Evolutionary conservation across 139 green algal genomes (phyloP).

Genomic region (Pseudopediastrum boryanum): DNA sequence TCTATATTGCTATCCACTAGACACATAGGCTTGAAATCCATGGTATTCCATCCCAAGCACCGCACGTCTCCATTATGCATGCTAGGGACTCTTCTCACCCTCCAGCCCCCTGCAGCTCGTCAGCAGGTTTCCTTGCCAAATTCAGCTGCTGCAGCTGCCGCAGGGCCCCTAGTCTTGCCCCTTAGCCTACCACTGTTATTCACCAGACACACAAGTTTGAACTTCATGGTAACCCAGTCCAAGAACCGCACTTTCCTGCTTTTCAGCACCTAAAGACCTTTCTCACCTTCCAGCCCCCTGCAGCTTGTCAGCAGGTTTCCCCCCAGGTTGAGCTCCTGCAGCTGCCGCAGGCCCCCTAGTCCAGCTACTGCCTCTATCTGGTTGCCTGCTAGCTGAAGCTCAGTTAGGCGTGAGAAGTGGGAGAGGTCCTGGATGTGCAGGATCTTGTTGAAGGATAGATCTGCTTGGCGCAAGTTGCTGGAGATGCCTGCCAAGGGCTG

Average conservation of each 20-base stretch:
- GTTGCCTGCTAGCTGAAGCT: slow-evolving; percentile 50
- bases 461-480: slow-evolving; percentile 56
- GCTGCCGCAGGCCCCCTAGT: slow-evolving; percentile 4
- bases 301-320: slow-evolving; percentile 43
- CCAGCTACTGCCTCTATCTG: slow-evolving; percentile 29
- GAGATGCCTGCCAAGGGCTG: background rate
- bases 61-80: too few species aligned
- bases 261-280: background rate
- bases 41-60: too few species aligned
- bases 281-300: slow-evolving; percentile 39
- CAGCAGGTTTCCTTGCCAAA: background rate
- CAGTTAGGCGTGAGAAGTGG: slow-evolving; percentile 36
- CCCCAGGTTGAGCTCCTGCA: slow-evolving; percentile 33
- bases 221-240: background rate
- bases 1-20: slow-evolving; percentile 39
- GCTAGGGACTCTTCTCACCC: too few species aligned
- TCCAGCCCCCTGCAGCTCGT: too few species aligned
- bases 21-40: too few species aligned
- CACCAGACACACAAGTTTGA: too few species aligned
- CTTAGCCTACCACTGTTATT: too few species aligned
- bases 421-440: slow-evolving; percentile 43
- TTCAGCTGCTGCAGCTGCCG: too few species aligned
- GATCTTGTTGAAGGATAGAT: slow-evolving; percentile 55
- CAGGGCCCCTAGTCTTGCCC: too few species aligned
- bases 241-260: background rate